A percentile compares a stretch with the other conserved stretches of the same genome.
phyloP scores from a whole-genome alignment of 768 basidiomycete species.

The Pulveroboletus sp. region DNA sequence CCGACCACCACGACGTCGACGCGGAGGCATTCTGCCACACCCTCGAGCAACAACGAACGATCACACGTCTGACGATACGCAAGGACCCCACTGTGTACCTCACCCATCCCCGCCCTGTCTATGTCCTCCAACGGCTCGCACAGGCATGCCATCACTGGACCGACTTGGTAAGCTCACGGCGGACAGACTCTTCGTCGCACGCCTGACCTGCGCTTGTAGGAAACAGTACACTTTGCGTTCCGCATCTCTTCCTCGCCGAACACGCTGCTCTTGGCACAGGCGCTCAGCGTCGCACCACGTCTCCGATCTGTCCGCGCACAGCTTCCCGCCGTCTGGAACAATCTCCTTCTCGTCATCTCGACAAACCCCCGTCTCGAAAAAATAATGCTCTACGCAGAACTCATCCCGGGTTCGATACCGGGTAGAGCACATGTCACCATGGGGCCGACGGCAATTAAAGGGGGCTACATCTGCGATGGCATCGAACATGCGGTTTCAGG shows the following conservation, averaged over 20 bases:
- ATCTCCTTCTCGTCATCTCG: constrained; percentile 45
- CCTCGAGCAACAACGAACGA: constrained; percentile 32
- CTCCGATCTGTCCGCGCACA: constrained; percentile 49
- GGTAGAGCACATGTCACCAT: not conserved
- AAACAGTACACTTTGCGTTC: constrained; percentile 50
- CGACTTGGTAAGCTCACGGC: constrained; percentile 40
- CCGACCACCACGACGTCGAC: constrained; percentile 8
- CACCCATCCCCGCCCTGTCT: constrained; percentile 43
- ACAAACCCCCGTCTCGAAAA: constrained; percentile 45
- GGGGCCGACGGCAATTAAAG: constrained; percentile 12
- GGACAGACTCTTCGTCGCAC: not conserved
- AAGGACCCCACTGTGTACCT: constrained; percentile 51
- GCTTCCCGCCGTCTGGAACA: constrained; percentile 57
- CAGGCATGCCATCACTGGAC: constrained; percentile 40
- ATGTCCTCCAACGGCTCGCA: constrained; percentile 44
- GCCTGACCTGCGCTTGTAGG: constrained; percentile 31
- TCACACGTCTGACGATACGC: constrained; percentile 48
- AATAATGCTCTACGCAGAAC: constrained; percentile 36
- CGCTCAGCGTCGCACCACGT: constrained; percentile 37
- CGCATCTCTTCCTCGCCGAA: constrained; percentile 42
- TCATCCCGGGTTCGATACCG: constrained; percentile 10
- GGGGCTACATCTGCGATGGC: constrained; percentile 4
- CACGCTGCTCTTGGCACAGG: constrained; percentile 29
- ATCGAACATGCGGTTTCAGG: constrained; percentile 36
- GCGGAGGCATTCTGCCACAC: constrained; percentile 38